Percentiles rank a stretch among this genome's conserved stretches.
phyloP scores from a whole-genome alignment of 345 rosid genomes.

The Hevea brasiliensis region DNA sequence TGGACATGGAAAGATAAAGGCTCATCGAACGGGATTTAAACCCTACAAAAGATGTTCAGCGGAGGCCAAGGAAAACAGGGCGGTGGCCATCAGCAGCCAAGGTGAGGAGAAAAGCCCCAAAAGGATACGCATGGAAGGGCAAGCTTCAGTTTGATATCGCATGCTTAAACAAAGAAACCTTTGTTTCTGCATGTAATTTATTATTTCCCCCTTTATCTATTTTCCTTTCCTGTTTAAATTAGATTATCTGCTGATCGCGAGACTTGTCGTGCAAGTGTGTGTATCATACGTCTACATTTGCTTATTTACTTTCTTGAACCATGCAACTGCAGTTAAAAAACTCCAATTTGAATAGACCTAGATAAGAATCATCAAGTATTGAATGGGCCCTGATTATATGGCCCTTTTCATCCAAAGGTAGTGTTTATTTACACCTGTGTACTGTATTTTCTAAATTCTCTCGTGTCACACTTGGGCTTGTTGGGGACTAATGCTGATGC shows the following conservation, averaged over 20 bases:
- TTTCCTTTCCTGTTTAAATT: conserved; percentile 28
- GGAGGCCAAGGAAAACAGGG: conserved; percentile 70
- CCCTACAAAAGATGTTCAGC: conserved; percentile 88
- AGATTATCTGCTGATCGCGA: conserved; percentile 35
- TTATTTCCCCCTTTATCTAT: conserved; percentile 27
- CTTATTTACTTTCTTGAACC: conserved; percentile 34
- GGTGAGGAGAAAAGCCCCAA: conserved; percentile 72
- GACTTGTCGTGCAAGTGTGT: conserved; percentile 44
- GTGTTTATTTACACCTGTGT: neutral
- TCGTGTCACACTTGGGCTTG: neutral
- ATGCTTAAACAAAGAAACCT: conserved; percentile 34
- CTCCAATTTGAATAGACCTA: conserved; percentile 20
- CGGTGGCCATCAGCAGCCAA: conserved; percentile 41
- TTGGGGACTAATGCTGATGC: neutral
- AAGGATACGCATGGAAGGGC: conserved; percentile 79
- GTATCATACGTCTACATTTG: conserved; percentile 37
- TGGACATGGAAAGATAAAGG: conserved; percentile 52
- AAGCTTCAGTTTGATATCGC: conserved; percentile 44
- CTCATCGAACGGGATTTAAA: conserved; percentile 75
- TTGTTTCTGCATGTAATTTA: conserved; percentile 30
- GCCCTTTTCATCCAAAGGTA: conserved; percentile 7
- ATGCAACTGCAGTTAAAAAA: conserved; percentile 27
- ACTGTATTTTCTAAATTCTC: neutral
- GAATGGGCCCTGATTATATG: conserved; percentile 15
- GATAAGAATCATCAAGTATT: conserved; percentile 29